Conservation (phyloP, 1,284 basidiomycete species). For the Leucoagaricus sp. region DNA sequence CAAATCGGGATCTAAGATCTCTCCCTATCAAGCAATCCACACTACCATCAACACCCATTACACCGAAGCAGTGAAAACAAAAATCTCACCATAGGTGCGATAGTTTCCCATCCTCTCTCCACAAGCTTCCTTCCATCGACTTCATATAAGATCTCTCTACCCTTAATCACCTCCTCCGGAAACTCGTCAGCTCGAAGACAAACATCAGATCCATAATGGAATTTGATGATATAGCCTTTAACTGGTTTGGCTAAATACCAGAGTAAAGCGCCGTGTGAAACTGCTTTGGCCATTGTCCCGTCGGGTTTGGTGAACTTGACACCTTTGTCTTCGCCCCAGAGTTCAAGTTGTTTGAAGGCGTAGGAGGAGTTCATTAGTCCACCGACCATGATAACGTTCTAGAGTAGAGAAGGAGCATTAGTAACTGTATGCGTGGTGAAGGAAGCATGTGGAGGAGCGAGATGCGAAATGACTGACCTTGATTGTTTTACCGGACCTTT, state of each 20-base stretch:
- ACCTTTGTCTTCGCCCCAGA: neutral
- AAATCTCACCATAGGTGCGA: conserved; percentile 1
- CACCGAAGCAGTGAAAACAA: neutral
- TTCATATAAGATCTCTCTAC: neutral
- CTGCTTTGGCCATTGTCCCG: conserved; percentile 6
- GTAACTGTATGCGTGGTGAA: no score
- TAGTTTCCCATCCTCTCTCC: neutral
- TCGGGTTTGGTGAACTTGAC: conserved; percentile 7
- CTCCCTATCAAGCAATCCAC: neutral
- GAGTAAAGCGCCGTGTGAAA: conserved; percentile 3
- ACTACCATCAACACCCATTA: no score
- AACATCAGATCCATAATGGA: conserved; percentile 11
- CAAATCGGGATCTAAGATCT: neutral
- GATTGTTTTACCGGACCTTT: neutral
- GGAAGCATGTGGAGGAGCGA: no score
- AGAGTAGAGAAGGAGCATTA: no score
- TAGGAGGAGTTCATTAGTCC: conserved; percentile 10
- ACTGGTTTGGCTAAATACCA: conserved; percentile 8
- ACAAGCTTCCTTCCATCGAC: neutral
- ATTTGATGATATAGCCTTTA: neutral
- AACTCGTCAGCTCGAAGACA: neutral
- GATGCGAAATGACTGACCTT: conserved; percentile 4
- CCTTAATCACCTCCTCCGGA: neutral
- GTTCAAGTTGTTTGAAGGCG: conserved; percentile 1
- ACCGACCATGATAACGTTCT: conserved; percentile 12